Evolutionary conservation across 2,329 filamentous ascomycete species (phyloP).

Genomic region (Aspergillus pseudoviridinutans): DNA sequence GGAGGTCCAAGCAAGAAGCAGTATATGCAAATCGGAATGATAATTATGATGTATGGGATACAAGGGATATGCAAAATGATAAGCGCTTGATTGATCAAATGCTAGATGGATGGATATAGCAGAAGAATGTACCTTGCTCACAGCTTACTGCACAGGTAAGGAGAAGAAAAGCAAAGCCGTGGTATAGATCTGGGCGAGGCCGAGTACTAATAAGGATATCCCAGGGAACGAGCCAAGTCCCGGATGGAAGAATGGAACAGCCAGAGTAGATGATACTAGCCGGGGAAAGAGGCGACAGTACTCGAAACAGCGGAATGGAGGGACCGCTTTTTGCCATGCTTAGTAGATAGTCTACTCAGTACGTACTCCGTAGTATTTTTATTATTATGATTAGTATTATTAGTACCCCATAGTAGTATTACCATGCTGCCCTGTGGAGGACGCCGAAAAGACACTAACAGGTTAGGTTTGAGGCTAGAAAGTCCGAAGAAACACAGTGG

Average conservation of each 20-base stretch:
- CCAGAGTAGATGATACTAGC: neutral
- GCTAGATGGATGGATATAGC: neutral
- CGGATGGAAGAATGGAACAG: neutral
- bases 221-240: no score
- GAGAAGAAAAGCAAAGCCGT: neutral
- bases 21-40: neutral
- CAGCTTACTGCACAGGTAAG: neutral
- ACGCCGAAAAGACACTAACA: neutral
- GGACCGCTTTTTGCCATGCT: no score
- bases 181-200: neutral
- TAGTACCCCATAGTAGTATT: no score
- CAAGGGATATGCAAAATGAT: neutral
- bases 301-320: neutral
- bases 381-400: neutral
- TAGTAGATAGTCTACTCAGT: neutral
- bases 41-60: neutral
- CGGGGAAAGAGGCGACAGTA: neutral
- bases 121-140: neutral
- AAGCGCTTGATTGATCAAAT: neutral
- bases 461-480: slow-evolving; percentile 14
- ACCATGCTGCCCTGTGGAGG: neutral
- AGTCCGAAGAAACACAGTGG: slow-evolving; percentile 19
- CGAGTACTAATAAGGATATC: neutral
- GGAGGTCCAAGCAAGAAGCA: neutral
- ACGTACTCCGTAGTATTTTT: no score